Conservation (phyloP, 352 stramenopile genomes). For the Saprolegnia diclina region DNA sequence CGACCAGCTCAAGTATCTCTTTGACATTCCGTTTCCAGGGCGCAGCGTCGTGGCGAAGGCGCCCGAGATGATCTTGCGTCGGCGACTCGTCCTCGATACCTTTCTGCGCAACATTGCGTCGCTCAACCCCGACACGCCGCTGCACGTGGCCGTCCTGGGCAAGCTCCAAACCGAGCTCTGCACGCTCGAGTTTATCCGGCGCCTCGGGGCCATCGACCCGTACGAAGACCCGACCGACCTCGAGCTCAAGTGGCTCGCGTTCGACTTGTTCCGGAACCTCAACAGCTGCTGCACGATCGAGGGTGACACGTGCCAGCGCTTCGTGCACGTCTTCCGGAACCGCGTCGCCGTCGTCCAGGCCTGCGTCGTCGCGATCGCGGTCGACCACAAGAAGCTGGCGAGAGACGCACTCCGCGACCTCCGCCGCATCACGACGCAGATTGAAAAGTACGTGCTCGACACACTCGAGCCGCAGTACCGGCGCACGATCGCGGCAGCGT, state of each 20-base stretch:
- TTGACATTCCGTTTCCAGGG: conserved; percentile 66
- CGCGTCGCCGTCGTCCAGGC: conserved; percentile 59
- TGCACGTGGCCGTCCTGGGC: conserved; percentile 53
- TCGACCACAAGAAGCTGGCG: conserved; percentile 48
- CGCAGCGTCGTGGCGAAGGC: conserved; percentile 47
- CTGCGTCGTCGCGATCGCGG: conserved; percentile 29
- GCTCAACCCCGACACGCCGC: conserved; percentile 48
- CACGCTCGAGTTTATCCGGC: conserved; percentile 66
- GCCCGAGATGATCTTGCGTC: conserved; percentile 39
- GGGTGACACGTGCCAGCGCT: conserved; percentile 71
- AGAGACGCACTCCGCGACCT: conserved; percentile 56
- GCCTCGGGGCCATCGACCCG: conserved; percentile 69
- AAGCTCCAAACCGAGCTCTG: conserved; percentile 71
- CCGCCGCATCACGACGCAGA: conserved; percentile 57
- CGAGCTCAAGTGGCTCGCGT: conserved; percentile 71
- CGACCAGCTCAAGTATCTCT: conserved; percentile 63
- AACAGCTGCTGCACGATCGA: conserved; percentile 60
- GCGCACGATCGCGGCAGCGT: conserved; percentile 8
- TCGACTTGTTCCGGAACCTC: conserved; percentile 65
- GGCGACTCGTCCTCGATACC: conserved; percentile 57
- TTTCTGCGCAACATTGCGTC: conserved; percentile 69
- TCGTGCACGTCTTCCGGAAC: conserved; percentile 68
- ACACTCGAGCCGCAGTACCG: conserved; percentile 58
- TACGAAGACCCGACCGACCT: conserved; percentile 38
- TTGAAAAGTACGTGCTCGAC: conserved; percentile 72